Base-by-base conservation (phyloP, 129 eudicot species). In the Pseudognaphalium luteoalbum region DNA sequence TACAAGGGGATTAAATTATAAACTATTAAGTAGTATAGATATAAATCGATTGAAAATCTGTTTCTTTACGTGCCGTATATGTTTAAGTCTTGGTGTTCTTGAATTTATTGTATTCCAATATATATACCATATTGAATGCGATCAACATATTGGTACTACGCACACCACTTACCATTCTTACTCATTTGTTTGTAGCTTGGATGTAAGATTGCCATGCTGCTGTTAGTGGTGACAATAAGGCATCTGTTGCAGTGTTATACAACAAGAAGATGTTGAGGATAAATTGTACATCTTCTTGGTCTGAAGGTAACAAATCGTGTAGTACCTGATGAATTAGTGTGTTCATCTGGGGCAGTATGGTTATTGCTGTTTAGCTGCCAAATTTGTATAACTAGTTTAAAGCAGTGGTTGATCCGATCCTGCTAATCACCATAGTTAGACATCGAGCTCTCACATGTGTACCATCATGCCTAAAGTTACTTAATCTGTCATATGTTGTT, bases 131-230 rank as follows among this genome's bases (percentile, higher is more conserved):
- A 35, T 9, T 35, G 25, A 4, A 56, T 56, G 5, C 54, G 22
- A 57, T 7, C 16, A 47, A 50, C 15, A 50, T 50, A 50, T 50
- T 44, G 54, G 9, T 10, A 44, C 17, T 44, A 44, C 15, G 7
- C 37, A 63, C 4, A n/a, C 69, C 69, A 14, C 69, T 64, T 29
- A 64, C 32, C 42, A n/a, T 16, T 32, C 5, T 30, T 6, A 32
- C 59, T 35, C 67, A 57, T 73, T 73, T 73, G 17, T 22, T 35
- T 73, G 68, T 41, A 74, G 78, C 70, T 29, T 74, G 78, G 70
- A 62, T 47, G 47, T 11, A 44, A 75, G 30, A 63, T 50, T 29
- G 32, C 3, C 32, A 12, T 15, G 71, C 17, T 74, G 33, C 51
- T 9, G 76, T 33, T 34, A 30, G 20, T 44, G 62, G 57, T 75